Evolutionary conservation across 306 rosid genomes (phyloP), one percentile per base, ranked within the genome.

Genomic region (Rosa multiflora): DNA sequence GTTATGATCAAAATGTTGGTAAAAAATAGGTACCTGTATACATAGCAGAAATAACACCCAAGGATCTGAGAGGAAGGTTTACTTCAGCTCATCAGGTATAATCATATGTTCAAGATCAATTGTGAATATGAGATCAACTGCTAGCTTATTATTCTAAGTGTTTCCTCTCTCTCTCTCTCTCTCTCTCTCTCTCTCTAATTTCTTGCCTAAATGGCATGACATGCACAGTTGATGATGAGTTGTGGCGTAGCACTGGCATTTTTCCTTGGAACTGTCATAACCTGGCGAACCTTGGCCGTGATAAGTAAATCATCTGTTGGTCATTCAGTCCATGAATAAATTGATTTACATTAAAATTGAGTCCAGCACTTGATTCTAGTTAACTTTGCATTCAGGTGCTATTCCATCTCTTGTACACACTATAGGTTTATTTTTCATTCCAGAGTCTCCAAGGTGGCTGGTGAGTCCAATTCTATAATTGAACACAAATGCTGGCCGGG

Each of bases 381-480:
- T 55, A n/a, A 13, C 72, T 76, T 40, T 48, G n/a, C 62, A 23
- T 63, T 37, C 86, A 84, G 87, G 76, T 55, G 42, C 52, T 74
- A 52, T 80, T 84, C 87, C 84, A 11, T 56, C 63, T 58, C 10
- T 84, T 18, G 13, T 80, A 15, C 82, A 64, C 55, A 35, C 73
- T 0, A 21, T 59, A 3, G 79, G 79, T 48, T 26, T 84, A 39
- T 66, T 76, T 15, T 72, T 73, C 9, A 40, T 72, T 73, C 79
- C 87, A 32, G 84, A 84, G 82, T 84, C 87, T 67, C 80, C 87
- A 20, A 80, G 82, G 69, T 84, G 87, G 87, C 53, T 84, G 79
- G 87, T 84, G 59, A 77, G 81, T 49, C 43, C 10, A 35, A 12
- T 52, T n/a, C 20, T 6, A 6, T 5, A 3, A 13, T 74, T 43